Base-by-base conservation (phyloP, 2,329 filamentous ascomycete species). In the Albophoma yamanashiensis region DNA sequence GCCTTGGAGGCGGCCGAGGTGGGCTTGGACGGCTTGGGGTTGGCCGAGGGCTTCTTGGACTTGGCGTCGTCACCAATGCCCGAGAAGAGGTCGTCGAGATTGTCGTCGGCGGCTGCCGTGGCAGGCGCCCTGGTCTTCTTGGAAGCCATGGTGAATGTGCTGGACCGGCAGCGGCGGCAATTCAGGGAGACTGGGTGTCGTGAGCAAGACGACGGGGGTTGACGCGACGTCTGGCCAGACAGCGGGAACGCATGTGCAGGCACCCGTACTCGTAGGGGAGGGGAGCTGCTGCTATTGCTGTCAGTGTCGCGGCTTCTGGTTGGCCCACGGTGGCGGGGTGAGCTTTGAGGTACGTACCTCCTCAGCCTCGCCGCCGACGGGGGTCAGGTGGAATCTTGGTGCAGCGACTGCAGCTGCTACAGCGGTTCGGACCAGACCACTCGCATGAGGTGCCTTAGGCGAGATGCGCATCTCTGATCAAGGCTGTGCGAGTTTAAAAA, bases 21-120 rank as follows among this genome's bases (percentile, higher is more conserved):
- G 63, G 78, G 71, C 69, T 81, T 81, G 67, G 72, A 60, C 56
- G 71, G 62, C 70, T 78, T 79, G 62, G 71, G 58, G 61, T 72
- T 74, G 59, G 72, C 43, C 20, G 39, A 64, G 22, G 76, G 64
- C 70, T 84, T 84, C 69, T 81, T 80, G 62, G 76, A 64, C 60
- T 77, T 75, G 63, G 73, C 70, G 60, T 84, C 80, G 65, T 82
- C 76, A 64, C 78, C 79, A 67, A 89, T 82, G 62, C 81, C 83
- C 63, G 84, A 82, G 69, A 89, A 85, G 67, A 89, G 82, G 65
- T 87, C 83, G 67, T 84, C 82, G 67, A 89, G 74, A 68, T 87
- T 84, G 70, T 87, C 83, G 69, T 85, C 82, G 63, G 81, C 78
- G 63, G 81, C 78, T 42, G 80, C 73, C 56, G 57, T 34, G 42